Conservation (phyloP, 352 stramenopile genomes). For the Phytopythium sindhum region DNA sequence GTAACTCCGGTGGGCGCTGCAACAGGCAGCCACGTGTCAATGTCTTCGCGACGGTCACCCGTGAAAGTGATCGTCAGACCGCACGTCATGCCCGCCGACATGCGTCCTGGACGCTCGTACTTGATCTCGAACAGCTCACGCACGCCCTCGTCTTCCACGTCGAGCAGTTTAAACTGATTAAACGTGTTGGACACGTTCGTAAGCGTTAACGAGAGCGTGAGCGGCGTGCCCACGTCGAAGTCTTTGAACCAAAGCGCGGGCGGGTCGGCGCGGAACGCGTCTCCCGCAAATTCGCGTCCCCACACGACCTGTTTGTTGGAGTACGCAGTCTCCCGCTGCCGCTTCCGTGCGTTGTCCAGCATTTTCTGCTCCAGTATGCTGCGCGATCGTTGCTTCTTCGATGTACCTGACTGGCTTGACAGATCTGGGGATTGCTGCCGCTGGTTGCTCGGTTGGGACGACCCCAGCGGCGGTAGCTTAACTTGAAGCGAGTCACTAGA, state of each 20-base stretch:
- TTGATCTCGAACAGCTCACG: conserved; percentile 86
- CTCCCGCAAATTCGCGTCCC: conserved; percentile 74
- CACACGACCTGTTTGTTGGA: conserved; percentile 71
- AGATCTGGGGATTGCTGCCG: conserved; percentile 8
- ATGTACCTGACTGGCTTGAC: not conserved
- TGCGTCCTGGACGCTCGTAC: conserved; percentile 84
- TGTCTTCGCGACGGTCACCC: conserved; percentile 51
- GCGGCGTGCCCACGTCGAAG: conserved; percentile 75
- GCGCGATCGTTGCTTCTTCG: conserved; percentile 31
- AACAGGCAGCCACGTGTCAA: conserved; percentile 57
- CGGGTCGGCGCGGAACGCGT: conserved; percentile 82
- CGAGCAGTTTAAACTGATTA: conserved; percentile 88
- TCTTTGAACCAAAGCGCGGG: conserved; percentile 86
- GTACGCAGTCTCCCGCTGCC: conserved; percentile 56
- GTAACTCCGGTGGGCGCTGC: conserved; percentile 81
- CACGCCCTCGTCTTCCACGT: conserved; percentile 59
- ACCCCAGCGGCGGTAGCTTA: conserved; percentile 5
- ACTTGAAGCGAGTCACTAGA: conserved; percentile 5
- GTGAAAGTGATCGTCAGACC: conserved; percentile 71
- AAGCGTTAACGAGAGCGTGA: conserved; percentile 64
- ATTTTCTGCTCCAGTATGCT: conserved; percentile 70
- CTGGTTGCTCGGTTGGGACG: conserved; percentile 3
- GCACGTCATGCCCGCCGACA: conserved; percentile 88
- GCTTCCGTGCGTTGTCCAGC: conserved; percentile 30
- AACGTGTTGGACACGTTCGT: conserved; percentile 92